phyloP scores from a whole-genome alignment of 495 filamentous ascomycete genomes.

The Corynascus novoguineensis region DNA sequence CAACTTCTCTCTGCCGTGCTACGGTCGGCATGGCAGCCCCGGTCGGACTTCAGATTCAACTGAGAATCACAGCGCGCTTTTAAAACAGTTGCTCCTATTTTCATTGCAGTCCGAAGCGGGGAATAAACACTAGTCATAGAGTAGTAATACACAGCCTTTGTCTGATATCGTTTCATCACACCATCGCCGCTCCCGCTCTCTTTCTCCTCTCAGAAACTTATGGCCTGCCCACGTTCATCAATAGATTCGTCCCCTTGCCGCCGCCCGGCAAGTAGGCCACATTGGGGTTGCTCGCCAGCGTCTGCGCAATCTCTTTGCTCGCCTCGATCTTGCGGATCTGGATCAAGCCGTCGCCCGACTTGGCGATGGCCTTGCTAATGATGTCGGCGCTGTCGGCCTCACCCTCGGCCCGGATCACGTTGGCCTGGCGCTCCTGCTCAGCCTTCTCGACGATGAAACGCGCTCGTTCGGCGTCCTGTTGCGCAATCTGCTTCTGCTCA shows the following conservation, averaged over 20 bases:
- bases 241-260: constrained; percentile 57
- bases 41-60: too few relatives aligned
- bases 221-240: constrained; percentile 46
- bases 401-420: constrained; percentile 95
- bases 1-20: too few relatives aligned
- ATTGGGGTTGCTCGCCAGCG: constrained; percentile 84
- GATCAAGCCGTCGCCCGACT: constrained; percentile 86
- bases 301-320: constrained; percentile 90
- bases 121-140: constrained; percentile 27
- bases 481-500: constrained; percentile 99
- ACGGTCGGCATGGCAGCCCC: too few relatives aligned
- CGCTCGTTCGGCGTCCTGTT: constrained; percentile 96
- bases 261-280: constrained; percentile 90
- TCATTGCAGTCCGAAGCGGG: constrained; percentile 22
- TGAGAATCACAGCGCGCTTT: too few relatives aligned
- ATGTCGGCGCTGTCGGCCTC: constrained; percentile 95
- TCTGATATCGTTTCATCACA: constrained; percentile 13
- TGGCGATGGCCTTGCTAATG: constrained; percentile 87
- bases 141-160: constrained; percentile 27
- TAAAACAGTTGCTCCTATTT: constrained; percentile 7
- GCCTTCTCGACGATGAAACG: constrained; percentile 98
- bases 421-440: constrained; percentile 97
- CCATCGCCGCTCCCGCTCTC: not conserved
- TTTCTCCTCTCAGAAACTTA: constrained; percentile 17
- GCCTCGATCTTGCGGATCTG: constrained; percentile 96